Evolutionary conservation across 371 early-diverging fungal species (phyloP).

Genomic region (Conidiobolus incongruus): DNA sequence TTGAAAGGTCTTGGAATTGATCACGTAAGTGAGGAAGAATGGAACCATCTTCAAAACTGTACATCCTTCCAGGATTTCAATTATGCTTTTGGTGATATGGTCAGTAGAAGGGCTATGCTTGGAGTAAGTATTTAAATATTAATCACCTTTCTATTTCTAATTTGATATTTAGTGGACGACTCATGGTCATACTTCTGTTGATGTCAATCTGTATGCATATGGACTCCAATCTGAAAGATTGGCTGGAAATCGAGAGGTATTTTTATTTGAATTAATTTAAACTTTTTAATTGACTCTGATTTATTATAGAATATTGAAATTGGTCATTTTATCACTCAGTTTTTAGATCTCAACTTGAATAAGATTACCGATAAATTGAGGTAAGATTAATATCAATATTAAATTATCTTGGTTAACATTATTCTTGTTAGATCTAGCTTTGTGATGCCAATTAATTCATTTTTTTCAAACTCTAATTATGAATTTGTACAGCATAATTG

Average conservation of each 20-base stretch:
- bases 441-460: no score
- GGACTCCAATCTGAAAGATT: conserved; percentile 22
- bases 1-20: conserved; percentile 31
- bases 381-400: no score
- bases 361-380: conserved; percentile 28
- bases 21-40: conserved; percentile 39
- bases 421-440: no score
- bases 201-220: conserved; percentile 78
- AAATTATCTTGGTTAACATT: no score
- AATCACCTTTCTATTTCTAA: background rate
- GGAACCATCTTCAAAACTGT: conserved; percentile 16
- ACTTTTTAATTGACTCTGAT: no score
- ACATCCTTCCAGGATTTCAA: conserved; percentile 8
- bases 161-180: conserved; percentile 47
- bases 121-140: conserved; percentile 18
- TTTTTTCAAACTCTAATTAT: no score
- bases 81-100: conserved; percentile 36
- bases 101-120: conserved; percentile 40
- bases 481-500: no score
- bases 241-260: conserved; percentile 39
- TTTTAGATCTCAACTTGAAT: conserved; percentile 34
- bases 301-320: conserved; percentile 56
- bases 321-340: conserved; percentile 39
- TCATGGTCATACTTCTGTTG: conserved; percentile 81
- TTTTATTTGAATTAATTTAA: no score